Evolutionary conservation across 257 asterid species (phyloP).

Genomic region (Przewalskia tangutica): DNA sequence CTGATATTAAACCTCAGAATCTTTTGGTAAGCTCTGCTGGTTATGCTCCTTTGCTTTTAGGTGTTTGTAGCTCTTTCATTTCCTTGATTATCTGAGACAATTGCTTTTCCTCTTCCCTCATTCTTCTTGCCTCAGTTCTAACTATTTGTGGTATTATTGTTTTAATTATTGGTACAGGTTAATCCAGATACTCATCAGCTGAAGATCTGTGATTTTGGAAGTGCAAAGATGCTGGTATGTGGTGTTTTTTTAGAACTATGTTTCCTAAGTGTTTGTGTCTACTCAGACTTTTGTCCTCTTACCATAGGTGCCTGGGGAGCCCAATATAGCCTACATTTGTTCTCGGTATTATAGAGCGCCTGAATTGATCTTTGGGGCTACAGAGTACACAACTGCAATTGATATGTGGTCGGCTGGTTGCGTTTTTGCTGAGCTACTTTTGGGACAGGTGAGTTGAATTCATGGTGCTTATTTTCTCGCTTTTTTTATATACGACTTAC

Average conservation of each 20-base stretch:
- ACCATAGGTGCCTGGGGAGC: conserved; percentile 78
- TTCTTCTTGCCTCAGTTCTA: not conserved
- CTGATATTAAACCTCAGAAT: conserved; percentile 80
- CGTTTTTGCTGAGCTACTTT: conserved; percentile 74
- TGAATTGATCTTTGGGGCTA: conserved; percentile 81
- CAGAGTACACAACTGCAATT: conserved; percentile 67
- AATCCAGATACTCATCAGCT: conserved; percentile 83
- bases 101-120: not conserved
- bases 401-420: conserved; percentile 91
- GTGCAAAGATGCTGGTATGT: conserved; percentile 85
- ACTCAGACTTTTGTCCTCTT: conserved; percentile 7
- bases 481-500: not conserved
- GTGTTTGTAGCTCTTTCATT: not conserved
- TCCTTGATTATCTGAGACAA: not conserved
- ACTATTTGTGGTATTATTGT: not conserved
- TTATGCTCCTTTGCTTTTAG: not conserved
- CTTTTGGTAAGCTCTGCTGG: conserved; percentile 40
- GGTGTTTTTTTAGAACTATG: not conserved
- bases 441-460: conserved; percentile 55
- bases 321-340: conserved; percentile 83
- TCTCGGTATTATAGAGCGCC: conserved; percentile 84
- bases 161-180: conserved; percentile 32
- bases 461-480: not conserved
- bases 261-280: not conserved
- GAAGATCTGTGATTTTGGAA: conserved; percentile 77